Percentiles rank a stretch among this genome's conserved stretches.
These are phyloP conservation scores for Coemansia sp. DNA, from an alignment of 192 early-diverging fungal genomes.

Conservation along the genomic window DNA sequence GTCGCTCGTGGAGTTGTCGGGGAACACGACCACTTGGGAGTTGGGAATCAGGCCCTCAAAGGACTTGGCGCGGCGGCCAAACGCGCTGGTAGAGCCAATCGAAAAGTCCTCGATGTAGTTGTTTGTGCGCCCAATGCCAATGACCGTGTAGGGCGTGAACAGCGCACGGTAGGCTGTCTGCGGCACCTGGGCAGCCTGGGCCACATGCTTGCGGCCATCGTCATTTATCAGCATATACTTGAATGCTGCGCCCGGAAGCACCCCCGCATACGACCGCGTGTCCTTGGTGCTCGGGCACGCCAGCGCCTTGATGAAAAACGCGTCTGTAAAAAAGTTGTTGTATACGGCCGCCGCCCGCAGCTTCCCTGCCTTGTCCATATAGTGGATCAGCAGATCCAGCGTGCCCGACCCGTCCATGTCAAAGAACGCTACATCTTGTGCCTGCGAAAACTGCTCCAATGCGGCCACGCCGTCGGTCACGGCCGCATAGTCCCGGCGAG, in stretches of 20 bases:
- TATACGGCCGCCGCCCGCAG: conserved; percentile 60
- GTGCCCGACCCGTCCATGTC: conserved; percentile 90
- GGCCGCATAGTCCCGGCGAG: conserved; percentile 61
- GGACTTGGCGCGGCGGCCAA: conserved; percentile 15
- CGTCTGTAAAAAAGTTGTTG: conserved; percentile 93
- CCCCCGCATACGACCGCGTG: conserved; percentile 74
- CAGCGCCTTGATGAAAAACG: conserved; percentile 85
- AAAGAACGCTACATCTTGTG: conserved; percentile 72
- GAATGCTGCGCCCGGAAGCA: conserved; percentile 76
- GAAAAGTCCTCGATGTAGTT: conserved; percentile 95
- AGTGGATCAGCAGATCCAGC: conserved; percentile 72
- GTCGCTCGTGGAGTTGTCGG: conserved; percentile 42
- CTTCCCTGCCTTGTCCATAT: conserved; percentile 26
- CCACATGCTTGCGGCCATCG: conserved; percentile 69
- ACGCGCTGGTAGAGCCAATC: conserved; percentile 59
- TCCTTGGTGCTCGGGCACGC: conserved; percentile 66
- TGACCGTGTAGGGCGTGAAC: conserved; percentile 75
- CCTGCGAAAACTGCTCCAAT: conserved; percentile 52
- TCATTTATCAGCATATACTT: conserved; percentile 87
- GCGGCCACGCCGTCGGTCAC: conserved; percentile 65
- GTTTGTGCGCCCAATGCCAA: conserved; percentile 91
- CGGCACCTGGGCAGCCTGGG: conserved; percentile 76
- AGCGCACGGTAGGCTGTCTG: conserved; percentile 76
- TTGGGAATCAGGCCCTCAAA: conserved; percentile 92
- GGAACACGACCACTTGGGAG: conserved; percentile 84